Evolutionary conservation across 2,329 filamentous ascomycete species (phyloP).

Genomic region (Rhytidhysteron rufulum): DNA sequence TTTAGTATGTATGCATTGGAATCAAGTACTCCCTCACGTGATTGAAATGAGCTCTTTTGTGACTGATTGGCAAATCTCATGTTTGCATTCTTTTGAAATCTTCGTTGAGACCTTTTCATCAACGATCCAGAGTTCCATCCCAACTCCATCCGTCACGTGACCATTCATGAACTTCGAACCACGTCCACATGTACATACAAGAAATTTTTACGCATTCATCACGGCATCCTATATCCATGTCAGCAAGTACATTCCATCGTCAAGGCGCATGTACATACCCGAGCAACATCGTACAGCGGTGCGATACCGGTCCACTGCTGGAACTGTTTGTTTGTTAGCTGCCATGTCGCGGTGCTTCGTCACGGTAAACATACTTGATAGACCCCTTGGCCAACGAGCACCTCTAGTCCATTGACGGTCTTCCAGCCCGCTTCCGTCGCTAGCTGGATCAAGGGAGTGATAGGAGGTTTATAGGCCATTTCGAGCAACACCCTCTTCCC

Average conservation of each 20-base stretch:
- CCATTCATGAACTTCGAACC: no score
- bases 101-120: no score
- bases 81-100: no score
- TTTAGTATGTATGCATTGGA: no score
- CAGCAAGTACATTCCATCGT: neutral
- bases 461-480: constrained; percentile 91
- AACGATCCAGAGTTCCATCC: no score
- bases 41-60: no score
- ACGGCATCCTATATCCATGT: constrained; percentile 3
- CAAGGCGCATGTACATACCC: constrained; percentile 40
- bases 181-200: no score
- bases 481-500: constrained; percentile 65
- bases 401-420: constrained; percentile 82
- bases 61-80: no score
- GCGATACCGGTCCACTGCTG: constrained; percentile 80
- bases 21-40: no score
- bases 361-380: constrained; percentile 54
- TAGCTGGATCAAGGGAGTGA: constrained; percentile 81
- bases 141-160: no score
- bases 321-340: constrained; percentile 50
- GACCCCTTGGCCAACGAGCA: constrained; percentile 77
- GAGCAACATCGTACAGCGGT: constrained; percentile 67
- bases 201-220: constrained; percentile 3
- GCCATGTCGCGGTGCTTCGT: constrained; percentile 4
- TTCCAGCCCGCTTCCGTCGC: constrained; percentile 75